Percentiles rank a stretch among this genome's conserved stretches.
phyloP scores from a whole-genome alignment of 306 rosid genomes.

The Abrus pulchellus region DNA sequence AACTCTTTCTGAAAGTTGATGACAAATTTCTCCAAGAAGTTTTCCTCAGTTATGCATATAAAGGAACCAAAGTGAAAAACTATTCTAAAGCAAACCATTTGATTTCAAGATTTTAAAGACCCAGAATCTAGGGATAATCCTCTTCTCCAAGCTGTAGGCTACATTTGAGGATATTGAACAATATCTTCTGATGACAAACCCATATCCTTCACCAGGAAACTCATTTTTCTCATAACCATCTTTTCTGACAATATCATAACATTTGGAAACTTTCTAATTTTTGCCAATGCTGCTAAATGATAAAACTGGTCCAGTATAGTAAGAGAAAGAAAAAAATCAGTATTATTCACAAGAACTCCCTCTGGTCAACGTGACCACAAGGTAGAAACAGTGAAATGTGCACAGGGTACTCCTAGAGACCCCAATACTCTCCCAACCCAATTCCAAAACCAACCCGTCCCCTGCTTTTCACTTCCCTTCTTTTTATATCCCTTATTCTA shows the following conservation, averaged over 20 bases:
- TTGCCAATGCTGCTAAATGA: no score
- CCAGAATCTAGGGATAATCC: conserved; percentile 33
- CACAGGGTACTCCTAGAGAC: no score
- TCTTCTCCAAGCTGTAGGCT: conserved; percentile 46
- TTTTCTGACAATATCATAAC: conserved; percentile 33
- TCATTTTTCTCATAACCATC: conserved; percentile 22
- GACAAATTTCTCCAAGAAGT: neutral
- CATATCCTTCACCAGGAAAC: conserved; percentile 42
- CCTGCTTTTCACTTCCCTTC: no score
- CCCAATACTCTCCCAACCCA: no score
- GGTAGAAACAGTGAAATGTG: no score
- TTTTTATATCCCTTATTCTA: no score
- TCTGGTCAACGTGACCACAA: no score
- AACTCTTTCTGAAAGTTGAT: neutral
- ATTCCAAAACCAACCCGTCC: no score
- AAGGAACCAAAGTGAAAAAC: neutral
- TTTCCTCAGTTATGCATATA: neutral
- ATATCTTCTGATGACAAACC: conserved; percentile 6
- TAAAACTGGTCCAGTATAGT: no score
- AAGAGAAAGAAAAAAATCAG: no score
- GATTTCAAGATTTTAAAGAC: conserved; percentile 22
- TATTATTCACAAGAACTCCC: no score
- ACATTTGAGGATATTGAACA: neutral
- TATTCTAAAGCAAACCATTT: neutral
- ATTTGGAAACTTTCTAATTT: conserved; percentile 36